Evolutionary conservation across 106 monocot species (phyloP).

Genomic region (Posidonia australis): DNA sequence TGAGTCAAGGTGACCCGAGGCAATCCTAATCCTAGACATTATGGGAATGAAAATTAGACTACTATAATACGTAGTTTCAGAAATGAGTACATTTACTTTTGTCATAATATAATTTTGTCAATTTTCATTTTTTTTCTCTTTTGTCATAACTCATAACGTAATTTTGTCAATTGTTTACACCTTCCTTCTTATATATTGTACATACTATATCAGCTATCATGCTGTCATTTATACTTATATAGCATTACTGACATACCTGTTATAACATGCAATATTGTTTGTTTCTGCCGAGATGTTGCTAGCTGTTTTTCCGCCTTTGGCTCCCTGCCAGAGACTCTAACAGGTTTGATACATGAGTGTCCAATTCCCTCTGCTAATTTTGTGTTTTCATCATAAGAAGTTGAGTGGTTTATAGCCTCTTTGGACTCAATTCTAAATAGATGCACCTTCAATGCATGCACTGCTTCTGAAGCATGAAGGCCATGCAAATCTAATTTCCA

Average conservation of each 20-base stretch:
- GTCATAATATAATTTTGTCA: no score
- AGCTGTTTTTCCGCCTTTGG: slow-evolving; percentile 8
- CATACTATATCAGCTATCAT: no score
- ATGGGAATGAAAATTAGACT: no score
- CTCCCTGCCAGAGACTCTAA: slow-evolving; percentile 2
- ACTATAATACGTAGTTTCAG: no score
- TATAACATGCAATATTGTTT: slow-evolving; percentile 52
- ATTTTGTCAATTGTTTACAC: no score
- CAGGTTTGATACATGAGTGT: slow-evolving; percentile 4
- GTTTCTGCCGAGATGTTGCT: slow-evolving; percentile 16
- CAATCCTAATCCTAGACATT: no score
- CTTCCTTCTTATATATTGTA: no score
- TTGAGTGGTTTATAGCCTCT: slow-evolving; percentile 9
- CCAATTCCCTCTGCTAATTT: slow-evolving; percentile 10
- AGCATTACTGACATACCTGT: slow-evolving; percentile 40
- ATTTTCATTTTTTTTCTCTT: no score
- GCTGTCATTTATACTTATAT: not conserved
- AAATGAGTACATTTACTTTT: no score
- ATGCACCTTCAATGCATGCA: slow-evolving; percentile 43
- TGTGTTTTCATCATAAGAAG: slow-evolving; percentile 14
- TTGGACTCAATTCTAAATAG: slow-evolving; percentile 48
- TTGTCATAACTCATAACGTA: no score
- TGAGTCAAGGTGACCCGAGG: no score
- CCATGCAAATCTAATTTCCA: slow-evolving; percentile 95
- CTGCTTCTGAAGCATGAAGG: slow-evolving; percentile 88